A percentile compares a stretch with the other conserved stretches of the same genome.
Conservation (phyloP, 1,284 basidiomycete species). For the Porogramme epimiltina region DNA sequence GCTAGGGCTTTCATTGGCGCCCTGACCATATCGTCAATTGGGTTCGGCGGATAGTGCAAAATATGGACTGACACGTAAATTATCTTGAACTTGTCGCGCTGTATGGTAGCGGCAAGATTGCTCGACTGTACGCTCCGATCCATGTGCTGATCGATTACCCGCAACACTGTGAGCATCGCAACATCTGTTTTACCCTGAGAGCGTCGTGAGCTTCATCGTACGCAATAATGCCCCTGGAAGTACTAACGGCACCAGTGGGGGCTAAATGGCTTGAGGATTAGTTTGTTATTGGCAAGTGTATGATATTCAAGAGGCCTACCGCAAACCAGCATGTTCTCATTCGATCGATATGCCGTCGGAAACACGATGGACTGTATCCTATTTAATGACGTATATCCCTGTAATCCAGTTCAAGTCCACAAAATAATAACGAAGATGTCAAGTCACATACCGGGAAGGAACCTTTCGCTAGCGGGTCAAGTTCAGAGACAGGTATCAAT, state of each 20-base stretch:
- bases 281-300: not conserved
- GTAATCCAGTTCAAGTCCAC: not conserved
- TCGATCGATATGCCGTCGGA: slow-evolving; percentile 90
- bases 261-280: slow-evolving; percentile 52
- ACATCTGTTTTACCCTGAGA: slow-evolving; percentile 97
- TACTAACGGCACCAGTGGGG: slow-evolving; percentile 89
- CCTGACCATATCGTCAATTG: slow-evolving; percentile 37
- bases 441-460: slow-evolving; percentile 79
- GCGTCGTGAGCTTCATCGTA: not conserved
- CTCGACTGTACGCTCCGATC: slow-evolving; percentile 30
- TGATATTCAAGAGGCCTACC: slow-evolving; percentile 51
- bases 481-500: slow-evolving; percentile 71
- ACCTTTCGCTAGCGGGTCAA: slow-evolving; percentile 81
- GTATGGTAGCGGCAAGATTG: slow-evolving; percentile 57
- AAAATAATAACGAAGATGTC: not conserved
- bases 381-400: slow-evolving; percentile 90
- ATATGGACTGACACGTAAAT: slow-evolving; percentile 86
- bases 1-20: slow-evolving; percentile 99
- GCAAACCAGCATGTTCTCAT: slow-evolving; percentile 97
- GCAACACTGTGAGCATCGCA: slow-evolving; percentile 92
- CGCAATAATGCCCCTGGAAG: not conserved
- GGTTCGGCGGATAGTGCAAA: not conserved
- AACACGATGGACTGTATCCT: slow-evolving; percentile 96
- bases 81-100: slow-evolving; percentile 86
- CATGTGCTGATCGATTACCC: slow-evolving; percentile 81